Evolutionary conservation across 352 stramenopile genomes (phyloP).

Genomic region (Phytophthora idaei): DNA sequence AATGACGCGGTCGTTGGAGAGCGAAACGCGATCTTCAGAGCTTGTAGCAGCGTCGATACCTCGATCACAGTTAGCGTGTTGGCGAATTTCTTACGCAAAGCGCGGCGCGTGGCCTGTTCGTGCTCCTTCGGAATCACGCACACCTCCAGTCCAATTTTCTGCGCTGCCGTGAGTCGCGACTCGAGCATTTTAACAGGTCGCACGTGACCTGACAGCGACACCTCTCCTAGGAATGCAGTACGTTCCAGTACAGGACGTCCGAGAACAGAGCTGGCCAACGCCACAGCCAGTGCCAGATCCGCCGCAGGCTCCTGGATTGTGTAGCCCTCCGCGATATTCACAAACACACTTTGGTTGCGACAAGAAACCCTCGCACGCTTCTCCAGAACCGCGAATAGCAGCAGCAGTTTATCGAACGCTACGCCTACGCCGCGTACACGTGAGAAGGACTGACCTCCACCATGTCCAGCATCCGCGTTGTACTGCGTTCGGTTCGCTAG

Average conservation of each 20-base stretch:
- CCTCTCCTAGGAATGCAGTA: conserved; percentile 77
- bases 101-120: conserved; percentile 46
- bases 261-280: conserved; percentile 72
- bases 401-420: conserved; percentile 89
- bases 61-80: conserved; percentile 65
- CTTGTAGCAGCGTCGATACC: conserved; percentile 66
- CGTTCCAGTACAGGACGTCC: conserved; percentile 57
- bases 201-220: conserved; percentile 80
- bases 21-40: conserved; percentile 63
- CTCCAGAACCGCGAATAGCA: conserved; percentile 96
- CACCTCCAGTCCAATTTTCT: conserved; percentile 79
- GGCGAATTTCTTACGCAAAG: conserved; percentile 58
- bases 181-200: conserved; percentile 87
- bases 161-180: conserved; percentile 71
- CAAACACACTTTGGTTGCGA: conserved; percentile 81
- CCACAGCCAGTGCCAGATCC: conserved; percentile 77
- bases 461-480: conserved; percentile 30
- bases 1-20: conserved; percentile 22
- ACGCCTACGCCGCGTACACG: conserved; percentile 79
- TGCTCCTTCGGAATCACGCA: conserved; percentile 75
- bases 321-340: conserved; percentile 87
- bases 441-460: conserved; percentile 45
- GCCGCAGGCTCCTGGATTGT: conserved; percentile 82
- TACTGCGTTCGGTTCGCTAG: conserved; percentile 80
- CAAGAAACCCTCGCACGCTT: conserved; percentile 87